Evolutionary conservation across 2,329 filamentous ascomycete genomes (phyloP), one percentile per base, ranked within the genome.

Genomic region (Drechslerella coelobrocha): DNA sequence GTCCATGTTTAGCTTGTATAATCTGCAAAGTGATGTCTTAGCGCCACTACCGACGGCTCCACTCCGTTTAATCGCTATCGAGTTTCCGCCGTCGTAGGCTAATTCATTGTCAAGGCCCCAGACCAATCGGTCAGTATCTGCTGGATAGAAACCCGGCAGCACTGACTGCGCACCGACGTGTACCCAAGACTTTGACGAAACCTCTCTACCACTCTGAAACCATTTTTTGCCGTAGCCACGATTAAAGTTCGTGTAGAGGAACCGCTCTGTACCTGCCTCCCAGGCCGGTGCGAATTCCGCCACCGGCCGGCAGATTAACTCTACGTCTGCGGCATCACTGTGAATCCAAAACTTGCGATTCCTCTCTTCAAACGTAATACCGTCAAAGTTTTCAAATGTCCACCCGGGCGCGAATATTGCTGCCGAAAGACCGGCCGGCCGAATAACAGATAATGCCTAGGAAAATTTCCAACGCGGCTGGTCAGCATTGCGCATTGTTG

Each of bases 341-440:
- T 73, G 63, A 31, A 75, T 60, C 75, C 75, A 76, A 45, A 76
- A 75, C 34, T 72, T 74, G 21, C 60, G 66, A 31, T 76, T 75
- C 31, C 74, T 57, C 7, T 57, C 53, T 26, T 74, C 63, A 26
- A 75, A 75, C n/a, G 73, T 56, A 23, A 57, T 39, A 5, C 73
- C 73, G 24, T 74, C 72, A 51, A 82, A 82, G 59, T 82, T 80
- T 69, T 82, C 81, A 66, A 79, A 81, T 4, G 79, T 78, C 81
- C 81, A 82, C 3, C 79, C 81, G 1, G 81, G 81, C 6, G 79
- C 81, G 72, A 82, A 83, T 0, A 82, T 73, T 2, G 80, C 81
- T 34, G 77, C 78, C n/a, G 78, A 78, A 5, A 81, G 75, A 1
- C 78, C 77, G 3, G 76, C 45, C 10, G 77, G 74, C 1, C 77